Percentiles rank a stretch among this genome's conserved stretches.
These are phyloP conservation scores for Candida gigantensis DNA, from an alignment of 1,139 yeast genomes.

Conservation along the genomic window DNA sequence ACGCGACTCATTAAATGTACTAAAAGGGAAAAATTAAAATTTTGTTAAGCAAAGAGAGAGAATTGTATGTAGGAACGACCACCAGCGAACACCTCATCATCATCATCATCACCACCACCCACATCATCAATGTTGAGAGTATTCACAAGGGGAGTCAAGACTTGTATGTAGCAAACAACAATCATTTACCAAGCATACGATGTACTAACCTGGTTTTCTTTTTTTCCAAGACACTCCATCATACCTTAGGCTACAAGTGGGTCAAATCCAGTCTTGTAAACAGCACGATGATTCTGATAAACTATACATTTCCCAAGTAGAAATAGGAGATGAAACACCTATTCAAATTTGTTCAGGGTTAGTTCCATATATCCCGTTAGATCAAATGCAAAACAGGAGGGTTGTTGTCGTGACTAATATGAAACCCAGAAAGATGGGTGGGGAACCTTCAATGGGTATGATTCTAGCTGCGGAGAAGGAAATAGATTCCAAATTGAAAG, in stretches of 20 bases:
- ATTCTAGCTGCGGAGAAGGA: conserved; percentile 48
- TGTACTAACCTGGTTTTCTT: no score
- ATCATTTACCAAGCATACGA: neutral
- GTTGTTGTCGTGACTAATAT: conserved; percentile 86
- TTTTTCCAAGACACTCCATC: conserved; percentile 18
- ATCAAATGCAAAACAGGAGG: conserved; percentile 77
- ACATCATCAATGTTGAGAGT: conserved; percentile 3
- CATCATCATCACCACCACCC: neutral
- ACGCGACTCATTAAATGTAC: conserved; percentile 27
- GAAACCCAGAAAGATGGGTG: conserved; percentile 90
- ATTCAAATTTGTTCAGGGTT: conserved; percentile 63
- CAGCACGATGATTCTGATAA: conserved; percentile 55
- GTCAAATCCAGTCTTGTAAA: conserved; percentile 41
- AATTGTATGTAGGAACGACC: no score
- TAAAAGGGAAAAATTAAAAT: conserved; percentile 21
- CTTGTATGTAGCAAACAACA: conserved; percentile 5
- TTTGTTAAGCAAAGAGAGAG: neutral
- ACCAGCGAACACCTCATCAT: no score
- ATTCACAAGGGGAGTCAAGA: conserved; percentile 7
- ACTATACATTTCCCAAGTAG: conserved; percentile 53
- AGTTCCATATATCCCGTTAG: conserved; percentile 74
- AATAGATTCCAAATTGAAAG: conserved; percentile 15
- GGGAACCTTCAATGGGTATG: conserved; percentile 60
- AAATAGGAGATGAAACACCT: conserved; percentile 21
- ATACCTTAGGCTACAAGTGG: conserved; percentile 40